phyloP scores from a whole-genome alignment of 2,329 filamentous ascomycete genomes.

The Clonostachys chloroleuca region DNA sequence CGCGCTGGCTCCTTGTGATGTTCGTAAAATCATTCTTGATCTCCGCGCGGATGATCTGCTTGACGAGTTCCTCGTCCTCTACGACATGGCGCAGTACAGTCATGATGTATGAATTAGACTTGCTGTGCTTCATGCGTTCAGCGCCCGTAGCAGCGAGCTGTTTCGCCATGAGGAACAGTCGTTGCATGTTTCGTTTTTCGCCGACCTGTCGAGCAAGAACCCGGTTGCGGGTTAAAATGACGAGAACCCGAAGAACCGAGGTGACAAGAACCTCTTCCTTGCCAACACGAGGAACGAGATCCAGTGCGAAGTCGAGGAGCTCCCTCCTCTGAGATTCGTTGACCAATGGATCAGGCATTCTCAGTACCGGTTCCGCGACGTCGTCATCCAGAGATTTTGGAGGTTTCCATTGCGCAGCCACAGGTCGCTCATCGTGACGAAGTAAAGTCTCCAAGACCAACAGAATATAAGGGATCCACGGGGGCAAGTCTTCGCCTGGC shows the following conservation, averaged over 20 bases:
- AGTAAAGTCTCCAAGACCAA: constrained; percentile 86
- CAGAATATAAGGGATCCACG: constrained; percentile 88
- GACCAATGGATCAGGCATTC: constrained; percentile 52
- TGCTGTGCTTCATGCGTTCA: constrained; percentile 59
- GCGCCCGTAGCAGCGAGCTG: constrained; percentile 80
- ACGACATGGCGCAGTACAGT: constrained; percentile 87
- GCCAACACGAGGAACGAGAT: constrained; percentile 78
- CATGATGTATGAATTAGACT: constrained; percentile 63
- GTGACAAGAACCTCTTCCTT: constrained; percentile 84
- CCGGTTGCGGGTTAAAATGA: constrained; percentile 80
- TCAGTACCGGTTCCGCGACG: constrained; percentile 51
- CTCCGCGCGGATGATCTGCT: constrained; percentile 87
- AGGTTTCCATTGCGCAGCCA: constrained; percentile 65
- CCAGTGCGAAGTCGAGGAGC: constrained; percentile 74
- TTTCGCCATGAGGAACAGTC: constrained; percentile 92
- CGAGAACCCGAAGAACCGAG: constrained; percentile 76
- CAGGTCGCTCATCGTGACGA: constrained; percentile 82
- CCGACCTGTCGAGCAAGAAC: constrained; percentile 71
- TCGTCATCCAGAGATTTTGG: constrained; percentile 45
- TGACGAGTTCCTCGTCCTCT: constrained; percentile 87
- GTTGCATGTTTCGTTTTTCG: constrained; percentile 83
- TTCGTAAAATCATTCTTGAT: constrained; percentile 75
- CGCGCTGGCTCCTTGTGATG: constrained; percentile 40
- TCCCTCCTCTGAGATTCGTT: constrained; percentile 60
- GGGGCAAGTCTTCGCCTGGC: constrained; percentile 72